Base-by-base conservation (phyloP, 345 rosid species). In the Erodium maritimum region DNA sequence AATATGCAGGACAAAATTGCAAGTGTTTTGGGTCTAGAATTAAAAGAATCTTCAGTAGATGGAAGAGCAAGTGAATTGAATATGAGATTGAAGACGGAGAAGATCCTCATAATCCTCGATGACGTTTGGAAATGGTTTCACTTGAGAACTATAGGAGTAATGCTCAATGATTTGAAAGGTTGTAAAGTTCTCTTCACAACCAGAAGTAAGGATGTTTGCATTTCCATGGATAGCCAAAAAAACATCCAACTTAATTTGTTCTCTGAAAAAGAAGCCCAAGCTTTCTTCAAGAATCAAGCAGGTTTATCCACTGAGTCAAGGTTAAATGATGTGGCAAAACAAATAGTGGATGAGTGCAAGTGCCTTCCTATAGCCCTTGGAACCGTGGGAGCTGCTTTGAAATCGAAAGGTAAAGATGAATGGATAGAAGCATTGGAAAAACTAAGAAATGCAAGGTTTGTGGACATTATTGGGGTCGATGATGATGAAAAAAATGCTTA, bases 91-190 rank as follows among this genome's bases (percentile, higher is more conserved):
- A 37, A 37, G 14, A 37, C 1, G 4, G 46, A 12, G 13, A 37
- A 12, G 46, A 12, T 37, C 10, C 46, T 37, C 46, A 11, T 37
- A 37, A 37, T 37, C 48, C 46, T 76, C 17, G 77, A 76, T 52
- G 56, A 72, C 22, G 18, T 76, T 8, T 62, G 72, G 72, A 21
- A 52, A 4, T 18, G 14, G 17, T 25, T 76, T 13, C 54, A 72
- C 5, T 14, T 66, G 42, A 59, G 58, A 9, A 42, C 21, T 0
- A 56, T 72, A 1, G 74, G 77, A 52, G 66, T 72, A 37, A 37
- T 6, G 10, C 13, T 6, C 13, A 37, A 37, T 37, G 46, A 37
- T 37, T 37, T 5, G 8, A 37, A 37, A 37, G 46, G 46, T 5
- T 37, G 46, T 37, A 11, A 5, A 5, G 10, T 37, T 37, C 10